Conservation (phyloP, 352 stramenopile genomes). For the Thalassiosira sp. region DNA sequence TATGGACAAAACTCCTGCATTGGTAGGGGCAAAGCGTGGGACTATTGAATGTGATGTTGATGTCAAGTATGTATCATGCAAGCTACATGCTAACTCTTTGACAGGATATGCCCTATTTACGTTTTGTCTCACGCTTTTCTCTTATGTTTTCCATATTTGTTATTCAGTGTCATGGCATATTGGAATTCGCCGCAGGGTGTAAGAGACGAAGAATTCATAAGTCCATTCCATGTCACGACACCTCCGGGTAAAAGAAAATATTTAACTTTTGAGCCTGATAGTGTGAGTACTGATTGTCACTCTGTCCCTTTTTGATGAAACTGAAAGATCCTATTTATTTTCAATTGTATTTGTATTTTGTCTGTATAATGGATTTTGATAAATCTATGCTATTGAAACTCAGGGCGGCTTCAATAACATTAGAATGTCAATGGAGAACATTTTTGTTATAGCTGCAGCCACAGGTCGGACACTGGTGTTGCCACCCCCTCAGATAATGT, state of each 20-base stretch:
- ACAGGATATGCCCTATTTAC: neutral
- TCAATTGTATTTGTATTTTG: neutral
- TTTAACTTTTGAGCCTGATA: slow-evolving; percentile 61
- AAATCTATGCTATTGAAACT: too few relatives aligned
- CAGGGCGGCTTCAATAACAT: slow-evolving; percentile 53
- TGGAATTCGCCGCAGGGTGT: slow-evolving; percentile 77
- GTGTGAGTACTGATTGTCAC: slow-evolving; percentile 14
- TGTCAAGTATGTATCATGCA: slow-evolving; percentile 31
- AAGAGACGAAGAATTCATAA: slow-evolving; percentile 65
- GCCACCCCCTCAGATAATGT: slow-evolving; percentile 47
- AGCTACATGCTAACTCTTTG: neutral
- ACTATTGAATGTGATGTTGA: slow-evolving; percentile 67
- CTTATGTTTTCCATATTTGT: neutral
- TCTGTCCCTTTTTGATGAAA: slow-evolving; percentile 5
- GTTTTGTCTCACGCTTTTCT: neutral
- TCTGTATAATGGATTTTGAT: neutral
- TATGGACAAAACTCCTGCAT: slow-evolving; percentile 68
- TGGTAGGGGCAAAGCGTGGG: slow-evolving; percentile 65
- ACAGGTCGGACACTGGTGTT: slow-evolving; percentile 83
- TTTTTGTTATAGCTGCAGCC: slow-evolving; percentile 77
- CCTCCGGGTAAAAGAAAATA: slow-evolving; percentile 53
- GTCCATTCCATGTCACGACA: slow-evolving; percentile 54
- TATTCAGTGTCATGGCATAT: slow-evolving; percentile 61
- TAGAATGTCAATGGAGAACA: slow-evolving; percentile 77
- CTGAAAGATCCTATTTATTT: neutral